Evolutionary conservation across 768 basidiomycete species (phyloP).

Genomic region (Tubosaeta sp.): DNA sequence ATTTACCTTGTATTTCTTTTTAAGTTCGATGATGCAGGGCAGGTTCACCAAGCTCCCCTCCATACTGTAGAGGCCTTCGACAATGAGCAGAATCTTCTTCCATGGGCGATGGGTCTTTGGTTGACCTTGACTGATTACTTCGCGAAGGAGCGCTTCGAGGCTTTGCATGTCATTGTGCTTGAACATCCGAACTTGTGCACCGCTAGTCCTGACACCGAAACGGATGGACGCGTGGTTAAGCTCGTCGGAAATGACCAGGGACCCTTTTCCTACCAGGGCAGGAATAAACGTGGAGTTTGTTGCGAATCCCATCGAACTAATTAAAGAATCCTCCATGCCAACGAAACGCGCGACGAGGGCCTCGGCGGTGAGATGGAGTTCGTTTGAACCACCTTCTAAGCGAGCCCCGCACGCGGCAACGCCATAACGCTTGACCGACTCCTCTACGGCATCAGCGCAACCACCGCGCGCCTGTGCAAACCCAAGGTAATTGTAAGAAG

Average conservation of each 20-base stretch:
- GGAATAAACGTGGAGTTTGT: constrained; percentile 94
- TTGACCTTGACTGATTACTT: constrained; percentile 95
- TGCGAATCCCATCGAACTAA: constrained; percentile 95
- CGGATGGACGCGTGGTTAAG: constrained; percentile 95
- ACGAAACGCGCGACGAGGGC: constrained; percentile 86
- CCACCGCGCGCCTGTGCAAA: constrained; percentile 92
- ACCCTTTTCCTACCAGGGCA: constrained; percentile 85
- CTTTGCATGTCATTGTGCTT: constrained; percentile 93
- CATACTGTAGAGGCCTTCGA: constrained; percentile 98
- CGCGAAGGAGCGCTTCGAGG: constrained; percentile 76
- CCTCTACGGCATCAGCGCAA: constrained; percentile 93
- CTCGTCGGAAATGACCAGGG: constrained; percentile 94
- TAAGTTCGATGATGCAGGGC: constrained; percentile 78
- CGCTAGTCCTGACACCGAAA: constrained; percentile 84
- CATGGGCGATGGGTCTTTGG: constrained; percentile 97
- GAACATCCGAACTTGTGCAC: constrained; percentile 88
- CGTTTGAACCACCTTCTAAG: constrained; percentile 80
- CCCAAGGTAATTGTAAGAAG: constrained; percentile 98
- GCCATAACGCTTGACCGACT: constrained; percentile 76
- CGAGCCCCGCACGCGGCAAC: constrained; percentile 72
- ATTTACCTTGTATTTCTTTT: constrained; percentile 88
- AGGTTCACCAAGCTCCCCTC: constrained; percentile 92
- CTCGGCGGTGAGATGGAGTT: constrained; percentile 79
- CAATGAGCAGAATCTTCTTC: constrained; percentile 95
- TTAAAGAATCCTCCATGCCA: constrained; percentile 84